These are phyloP conservation scores for Triadica sebifera DNA, from an alignment of 345 rosid species.

Conservation along the genomic window DNA sequence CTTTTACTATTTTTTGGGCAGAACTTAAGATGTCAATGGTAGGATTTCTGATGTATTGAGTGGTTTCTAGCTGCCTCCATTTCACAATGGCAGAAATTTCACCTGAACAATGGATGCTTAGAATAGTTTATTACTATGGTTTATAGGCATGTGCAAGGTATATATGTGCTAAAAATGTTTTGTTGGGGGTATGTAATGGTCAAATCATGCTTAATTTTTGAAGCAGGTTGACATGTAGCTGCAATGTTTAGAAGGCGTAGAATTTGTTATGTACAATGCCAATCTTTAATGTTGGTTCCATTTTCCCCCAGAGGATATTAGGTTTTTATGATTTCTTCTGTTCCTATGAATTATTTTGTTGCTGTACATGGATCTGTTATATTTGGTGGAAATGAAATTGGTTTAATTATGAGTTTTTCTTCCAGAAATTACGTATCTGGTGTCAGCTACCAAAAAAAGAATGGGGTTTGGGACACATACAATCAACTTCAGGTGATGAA, in stretches of 20 bases:
- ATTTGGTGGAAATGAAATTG: not conserved
- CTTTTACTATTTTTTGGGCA: not conserved
- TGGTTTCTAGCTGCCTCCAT: not conserved
- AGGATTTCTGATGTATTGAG: not conserved
- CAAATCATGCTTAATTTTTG: not conserved
- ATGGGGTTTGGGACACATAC: constrained; percentile 80
- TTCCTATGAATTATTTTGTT: not conserved
- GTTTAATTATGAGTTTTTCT: not conserved
- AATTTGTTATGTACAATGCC: not conserved
- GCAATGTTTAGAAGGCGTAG: not conserved
- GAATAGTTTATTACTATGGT: not conserved
- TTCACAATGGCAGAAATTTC: not conserved
- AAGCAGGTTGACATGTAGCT: not conserved
- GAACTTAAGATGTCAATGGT: not conserved
- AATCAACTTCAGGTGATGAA: constrained; percentile 66
- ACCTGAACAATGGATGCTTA: not conserved
- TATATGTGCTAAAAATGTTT: not conserved
- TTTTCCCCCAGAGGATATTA: not conserved
- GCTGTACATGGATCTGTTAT: not conserved
- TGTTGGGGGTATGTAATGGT: not conserved
- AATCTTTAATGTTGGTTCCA: not conserved
- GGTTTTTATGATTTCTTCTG: not conserved
- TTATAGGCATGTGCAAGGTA: not conserved
- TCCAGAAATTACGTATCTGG: constrained; percentile 85
- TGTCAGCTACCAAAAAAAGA: constrained; percentile 54